Base-by-base conservation (phyloP, 768 basidiomycete genomes). In the Agrocybe pediades region DNA sequence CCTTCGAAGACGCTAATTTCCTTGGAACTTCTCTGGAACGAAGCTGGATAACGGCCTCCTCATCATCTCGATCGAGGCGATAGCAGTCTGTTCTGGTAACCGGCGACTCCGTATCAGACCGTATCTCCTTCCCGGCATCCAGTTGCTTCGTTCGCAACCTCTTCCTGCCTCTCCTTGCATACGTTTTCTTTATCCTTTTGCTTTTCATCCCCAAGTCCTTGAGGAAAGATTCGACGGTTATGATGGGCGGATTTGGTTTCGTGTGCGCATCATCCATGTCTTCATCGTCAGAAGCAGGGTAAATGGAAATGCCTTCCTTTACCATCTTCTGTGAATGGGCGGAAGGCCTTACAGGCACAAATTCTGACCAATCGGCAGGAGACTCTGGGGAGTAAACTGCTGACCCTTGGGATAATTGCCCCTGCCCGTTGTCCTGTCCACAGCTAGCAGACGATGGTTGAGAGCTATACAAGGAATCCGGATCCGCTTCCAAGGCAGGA, bases 181-280 rank as follows among this genome's bases (percentile, higher is more conserved):
- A 56, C 16, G 39, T 39, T 41, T 46, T 52, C 21, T 26, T 42
- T 8, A 39, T 13, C 3, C 46, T 49, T n/a, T 48, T 30, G n/a
- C 24, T 55, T 3, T 53, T 51, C 16, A 47, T 51, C 15, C 48
- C 39, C 7, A 62, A 62, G n/a, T 57, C 53, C 29, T 60, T 59
- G 15, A 74, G 53, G 47, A 73, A 71, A 9, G 53, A 55, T 27
- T 74, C 71, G 1, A 74, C 67, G 24, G 68, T 63, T 2, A 71
- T 43, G 9, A 45, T 25, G 6, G 41, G 24, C 20, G n/a, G 4
- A 7, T 43, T 16, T 47, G 53, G 16, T 20, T 36, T 21, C 3
- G 2, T 21, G 27, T 29, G 30, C n/a, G n/a, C 41, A 21, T 39
- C 41, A 41, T 29, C 21, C 17, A n/a, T n/a, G n/a, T n/a, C n/a